Evolutionary conservation across 768 basidiomycete species (phyloP).

Genomic region (Boletellus ananas): DNA sequence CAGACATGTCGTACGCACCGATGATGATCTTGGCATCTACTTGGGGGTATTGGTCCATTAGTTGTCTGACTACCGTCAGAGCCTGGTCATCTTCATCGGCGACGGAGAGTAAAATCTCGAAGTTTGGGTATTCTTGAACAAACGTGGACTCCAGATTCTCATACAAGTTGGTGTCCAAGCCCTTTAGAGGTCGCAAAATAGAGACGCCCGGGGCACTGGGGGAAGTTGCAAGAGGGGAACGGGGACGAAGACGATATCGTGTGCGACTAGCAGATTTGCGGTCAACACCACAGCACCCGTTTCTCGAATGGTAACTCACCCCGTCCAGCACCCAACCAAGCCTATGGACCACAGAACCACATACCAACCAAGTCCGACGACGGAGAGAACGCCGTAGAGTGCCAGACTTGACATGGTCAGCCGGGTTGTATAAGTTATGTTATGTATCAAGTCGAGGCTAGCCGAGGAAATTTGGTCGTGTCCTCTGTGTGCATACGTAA

Average conservation of each 20-base stretch:
- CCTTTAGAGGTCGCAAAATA: conserved; percentile 91
- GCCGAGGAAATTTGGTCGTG: not conserved
- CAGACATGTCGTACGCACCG: conserved; percentile 44
- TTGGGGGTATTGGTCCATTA: conserved; percentile 74
- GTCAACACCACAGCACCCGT: conserved; percentile 1
- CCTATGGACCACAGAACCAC: conserved; percentile 58
- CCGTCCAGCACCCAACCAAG: conserved; percentile 61
- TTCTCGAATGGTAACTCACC: conserved; percentile 45
- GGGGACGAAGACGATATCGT: conserved; percentile 67
- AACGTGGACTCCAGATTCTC: conserved; percentile 96
- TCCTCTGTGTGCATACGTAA: conserved; percentile 12
- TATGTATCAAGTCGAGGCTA: not conserved
- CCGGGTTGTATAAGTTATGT: not conserved
- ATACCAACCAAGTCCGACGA: conserved; percentile 59
- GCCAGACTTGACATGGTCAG: conserved; percentile 14
- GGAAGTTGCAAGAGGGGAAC: conserved; percentile 55
- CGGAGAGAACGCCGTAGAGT: conserved; percentile 23
- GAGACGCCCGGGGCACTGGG: conserved; percentile 79
- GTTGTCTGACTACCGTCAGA: conserved; percentile 71
- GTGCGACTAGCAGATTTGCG: conserved; percentile 49
- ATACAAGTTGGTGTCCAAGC: conserved; percentile 91
- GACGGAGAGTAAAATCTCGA: conserved; percentile 87
- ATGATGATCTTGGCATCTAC: conserved; percentile 72
- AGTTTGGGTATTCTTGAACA: conserved; percentile 85
- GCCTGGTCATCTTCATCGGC: conserved; percentile 89